Evolutionary conservation across 306 rosid genomes (phyloP).

Genomic region (Medicago arabica): DNA sequence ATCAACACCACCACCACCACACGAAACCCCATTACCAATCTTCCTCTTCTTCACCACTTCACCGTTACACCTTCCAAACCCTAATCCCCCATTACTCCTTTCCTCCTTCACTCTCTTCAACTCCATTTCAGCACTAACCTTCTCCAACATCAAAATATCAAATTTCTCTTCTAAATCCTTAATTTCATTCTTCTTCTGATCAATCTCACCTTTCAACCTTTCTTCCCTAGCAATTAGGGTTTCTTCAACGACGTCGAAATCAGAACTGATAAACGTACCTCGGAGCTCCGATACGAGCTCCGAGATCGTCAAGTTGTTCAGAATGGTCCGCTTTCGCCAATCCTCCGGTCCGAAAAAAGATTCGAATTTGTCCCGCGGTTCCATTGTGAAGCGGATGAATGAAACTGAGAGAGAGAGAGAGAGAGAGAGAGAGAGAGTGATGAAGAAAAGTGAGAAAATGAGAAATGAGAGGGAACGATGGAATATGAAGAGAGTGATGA

Average conservation of each 20-base stretch:
- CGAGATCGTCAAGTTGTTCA: constrained; percentile 11
- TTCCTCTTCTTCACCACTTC: background rate
- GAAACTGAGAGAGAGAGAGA: no score
- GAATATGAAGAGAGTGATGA: background rate
- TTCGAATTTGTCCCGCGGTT: background rate
- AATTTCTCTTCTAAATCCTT: background rate
- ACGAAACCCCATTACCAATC: no score
- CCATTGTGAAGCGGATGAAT: background rate
- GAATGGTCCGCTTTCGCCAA: background rate
- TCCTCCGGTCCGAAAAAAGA: background rate
- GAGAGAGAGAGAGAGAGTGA: no score
- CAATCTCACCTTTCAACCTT: constrained; percentile 9
- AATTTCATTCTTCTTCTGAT: constrained; percentile 17
- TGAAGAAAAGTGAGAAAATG: background rate
- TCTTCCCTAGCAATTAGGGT: constrained; percentile 31
- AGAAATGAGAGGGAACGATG: background rate
- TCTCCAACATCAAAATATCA: background rate
- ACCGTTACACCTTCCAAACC: background rate
- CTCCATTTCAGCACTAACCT: background rate
- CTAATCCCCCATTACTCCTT: background rate
- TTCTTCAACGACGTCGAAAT: constrained; percentile 40
- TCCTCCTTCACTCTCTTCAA: background rate
- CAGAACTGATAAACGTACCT: constrained; percentile 12
- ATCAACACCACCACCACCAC: background rate
- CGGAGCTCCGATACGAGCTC: constrained; percentile 30